phyloP scores from a whole-genome alignment of 495 filamentous ascomycete genomes.

The Niebla homalea region DNA sequence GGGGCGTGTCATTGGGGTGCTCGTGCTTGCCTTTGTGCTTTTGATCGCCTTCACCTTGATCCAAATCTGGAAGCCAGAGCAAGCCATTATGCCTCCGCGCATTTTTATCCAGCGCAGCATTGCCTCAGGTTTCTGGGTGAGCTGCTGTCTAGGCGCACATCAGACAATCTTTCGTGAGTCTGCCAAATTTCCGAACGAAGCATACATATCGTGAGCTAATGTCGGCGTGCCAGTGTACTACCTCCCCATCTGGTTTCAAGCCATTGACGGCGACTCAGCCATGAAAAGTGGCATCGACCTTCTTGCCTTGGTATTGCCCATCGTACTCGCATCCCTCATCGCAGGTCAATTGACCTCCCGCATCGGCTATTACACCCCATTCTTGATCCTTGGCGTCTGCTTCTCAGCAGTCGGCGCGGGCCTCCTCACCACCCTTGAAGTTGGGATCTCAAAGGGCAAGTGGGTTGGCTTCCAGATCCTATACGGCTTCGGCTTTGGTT shows the following conservation, averaged over 20 bases:
- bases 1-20: slow-evolving; percentile 24
- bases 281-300: slow-evolving; percentile 21
- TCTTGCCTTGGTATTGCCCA: slow-evolving; percentile 20
- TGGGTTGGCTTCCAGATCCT: slow-evolving; percentile 27
- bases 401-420: slow-evolving; percentile 23
- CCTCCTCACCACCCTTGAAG: slow-evolving; percentile 19
- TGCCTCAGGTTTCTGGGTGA: slow-evolving; percentile 8
- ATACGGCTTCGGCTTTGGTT: slow-evolving; percentile 24
- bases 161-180: no score
- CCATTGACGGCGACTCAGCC: slow-evolving; percentile 20
- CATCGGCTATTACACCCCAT: slow-evolving; percentile 30
- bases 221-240: slow-evolving; percentile 25
- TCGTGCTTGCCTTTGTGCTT: slow-evolving; percentile 23
- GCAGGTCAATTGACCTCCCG: slow-evolving; percentile 13
- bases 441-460: slow-evolving; percentile 13
- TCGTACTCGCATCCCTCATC: slow-evolving; percentile 17
- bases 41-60: slow-evolving; percentile 19
- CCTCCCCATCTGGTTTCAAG: slow-evolving; percentile 27
- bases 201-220: no score
- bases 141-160: no score
- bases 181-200: no score
- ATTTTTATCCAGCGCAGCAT: slow-evolving; percentile 25
- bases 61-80: slow-evolving; percentile 17
- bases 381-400: slow-evolving; percentile 21
- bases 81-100: slow-evolving; percentile 24